phyloP scores from a whole-genome alignment of 805 yeast species.

The Candida tammaniensis region DNA sequence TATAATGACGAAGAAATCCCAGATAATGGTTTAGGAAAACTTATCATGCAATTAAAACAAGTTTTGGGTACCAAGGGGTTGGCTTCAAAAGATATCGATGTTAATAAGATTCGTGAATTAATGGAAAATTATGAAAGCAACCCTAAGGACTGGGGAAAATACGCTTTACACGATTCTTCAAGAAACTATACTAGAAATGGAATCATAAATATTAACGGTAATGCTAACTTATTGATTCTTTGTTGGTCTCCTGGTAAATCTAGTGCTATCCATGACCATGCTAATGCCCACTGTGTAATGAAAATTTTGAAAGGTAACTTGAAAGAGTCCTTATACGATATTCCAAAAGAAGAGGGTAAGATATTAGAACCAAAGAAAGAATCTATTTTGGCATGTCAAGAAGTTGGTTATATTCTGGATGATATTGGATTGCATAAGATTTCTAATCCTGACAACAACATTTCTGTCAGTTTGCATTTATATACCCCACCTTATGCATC shows the following conservation, averaged over 20 bases:
- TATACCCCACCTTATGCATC: constrained; percentile 78
- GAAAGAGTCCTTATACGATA: constrained; percentile 53
- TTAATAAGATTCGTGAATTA: constrained; percentile 39
- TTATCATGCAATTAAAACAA: constrained; percentile 19
- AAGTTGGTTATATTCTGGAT: constrained; percentile 66
- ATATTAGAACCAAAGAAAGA: constrained; percentile 22
- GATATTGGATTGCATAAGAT: constrained; percentile 65
- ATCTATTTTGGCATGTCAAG: constrained; percentile 32
- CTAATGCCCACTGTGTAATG: constrained; percentile 74
- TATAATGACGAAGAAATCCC: constrained; percentile 14
- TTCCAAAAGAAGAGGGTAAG: constrained; percentile 34
- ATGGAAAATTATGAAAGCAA: constrained; percentile 49
- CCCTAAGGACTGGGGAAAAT: constrained; percentile 56
- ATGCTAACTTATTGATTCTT: constrained; percentile 63
- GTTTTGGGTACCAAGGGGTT: constrained; percentile 27
- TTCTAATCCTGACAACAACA: constrained; percentile 41
- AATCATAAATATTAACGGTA: constrained; percentile 64
- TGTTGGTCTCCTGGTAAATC: constrained; percentile 71
- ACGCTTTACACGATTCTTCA: constrained; percentile 51
- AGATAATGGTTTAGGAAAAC: constrained; percentile 19
- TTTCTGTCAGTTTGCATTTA: constrained; percentile 64
- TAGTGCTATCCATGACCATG: constrained; percentile 71
- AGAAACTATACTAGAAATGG: constrained; percentile 67
- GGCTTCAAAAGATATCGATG: constrained; percentile 51
- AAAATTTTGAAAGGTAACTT: constrained; percentile 61